Evolutionary conservation across 768 basidiomycete species (phyloP), one percentile per base, ranked within the genome.

Genomic region (Tylopilus felleus): DNA sequence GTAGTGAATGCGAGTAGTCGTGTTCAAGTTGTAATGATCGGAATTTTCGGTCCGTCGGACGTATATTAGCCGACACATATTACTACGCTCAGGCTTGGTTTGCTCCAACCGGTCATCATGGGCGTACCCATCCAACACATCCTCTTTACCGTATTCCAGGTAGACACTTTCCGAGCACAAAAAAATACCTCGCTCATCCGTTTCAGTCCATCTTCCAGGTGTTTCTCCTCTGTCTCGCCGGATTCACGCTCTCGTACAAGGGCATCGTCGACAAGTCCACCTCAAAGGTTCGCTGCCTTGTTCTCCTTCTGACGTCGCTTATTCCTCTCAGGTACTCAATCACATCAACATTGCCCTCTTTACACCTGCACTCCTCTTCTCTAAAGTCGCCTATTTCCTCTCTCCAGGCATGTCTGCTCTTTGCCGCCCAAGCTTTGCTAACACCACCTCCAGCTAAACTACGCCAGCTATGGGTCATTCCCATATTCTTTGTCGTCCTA

Each of bases 311-410:
- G 23, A 43, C 38, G n/a, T 16, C 14, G 17, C 45, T 52, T 21
- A 52, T 40, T 14, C 27, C 25, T 2, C 63, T 25, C 27, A 90
- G 88, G 81, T 84, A 80, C 73, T 92, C 19, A 93, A 92, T 63
- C 77, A 81, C 21, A 73, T 96, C 49, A 96, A 95, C 68, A 84
- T 96, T 22, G 88, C 88, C 0, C 81, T 98, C 29, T 97, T 98
- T 73, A 92, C 90, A 0, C 89, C 90, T 0, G 86, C 88, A 0
- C 81, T 95, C 7, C 75, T 96, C 29, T 95, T 96, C 73, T 93
- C 90, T 13, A 98, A 97, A 73, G 93, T 98, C 21, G 96, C 95
- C 0, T 96, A 95, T 74, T 91, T 88, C 67, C 71, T 94, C 39
- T 83, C 88, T 0, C 93, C 95, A 67, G 81, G 88, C 82, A 59